phyloP scores from a whole-genome alignment of 2,329 filamentous ascomycete genomes.

The Daldinia eschscholtzii region DNA sequence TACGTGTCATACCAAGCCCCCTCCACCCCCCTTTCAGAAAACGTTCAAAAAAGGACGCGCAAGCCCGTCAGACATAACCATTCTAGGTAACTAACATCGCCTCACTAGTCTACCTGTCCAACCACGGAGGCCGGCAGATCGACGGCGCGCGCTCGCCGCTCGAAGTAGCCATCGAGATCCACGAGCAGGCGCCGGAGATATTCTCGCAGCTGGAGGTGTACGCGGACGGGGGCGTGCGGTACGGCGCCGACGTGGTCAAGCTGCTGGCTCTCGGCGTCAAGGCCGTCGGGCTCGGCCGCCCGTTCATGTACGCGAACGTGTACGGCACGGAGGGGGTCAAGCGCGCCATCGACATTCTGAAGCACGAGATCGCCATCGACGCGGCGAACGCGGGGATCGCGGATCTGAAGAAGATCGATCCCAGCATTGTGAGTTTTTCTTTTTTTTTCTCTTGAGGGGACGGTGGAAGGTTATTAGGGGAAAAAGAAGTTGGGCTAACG shows the following conservation, averaged over 20 bases:
- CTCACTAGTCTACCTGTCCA: slow-evolving; percentile 51
- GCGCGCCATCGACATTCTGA: slow-evolving; percentile 58
- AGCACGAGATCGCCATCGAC: slow-evolving; percentile 57
- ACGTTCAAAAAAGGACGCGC: background rate
- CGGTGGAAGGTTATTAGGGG: background rate
- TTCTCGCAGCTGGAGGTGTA: slow-evolving; percentile 52
- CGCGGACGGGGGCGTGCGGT: slow-evolving; percentile 54
- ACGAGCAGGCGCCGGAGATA: slow-evolving; percentile 48
- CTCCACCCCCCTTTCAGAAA: background rate
- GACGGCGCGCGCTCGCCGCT: slow-evolving; percentile 51
- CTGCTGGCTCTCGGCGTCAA: slow-evolving; percentile 53
- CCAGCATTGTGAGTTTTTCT: slow-evolving; percentile 39
- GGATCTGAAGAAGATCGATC: slow-evolving; percentile 47
- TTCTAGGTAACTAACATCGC: background rate
- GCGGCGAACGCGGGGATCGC: slow-evolving; percentile 50
- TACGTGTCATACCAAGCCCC: background rate
- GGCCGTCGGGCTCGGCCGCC: slow-evolving; percentile 58
- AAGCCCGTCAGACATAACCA: background rate
- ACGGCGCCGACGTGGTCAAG: slow-evolving; percentile 53
- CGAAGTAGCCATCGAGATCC: slow-evolving; percentile 52
- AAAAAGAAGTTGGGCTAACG: slow-evolving; percentile 7
- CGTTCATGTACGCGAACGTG: slow-evolving; percentile 63
- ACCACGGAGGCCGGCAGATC: slow-evolving; percentile 55
- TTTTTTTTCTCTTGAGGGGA: background rate
- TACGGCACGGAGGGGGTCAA: slow-evolving; percentile 61